Evolutionary conservation across 1,139 yeast species (phyloP), one percentile per base, ranked within the genome.

Genomic region (Suhomyces bribrorum): DNA sequence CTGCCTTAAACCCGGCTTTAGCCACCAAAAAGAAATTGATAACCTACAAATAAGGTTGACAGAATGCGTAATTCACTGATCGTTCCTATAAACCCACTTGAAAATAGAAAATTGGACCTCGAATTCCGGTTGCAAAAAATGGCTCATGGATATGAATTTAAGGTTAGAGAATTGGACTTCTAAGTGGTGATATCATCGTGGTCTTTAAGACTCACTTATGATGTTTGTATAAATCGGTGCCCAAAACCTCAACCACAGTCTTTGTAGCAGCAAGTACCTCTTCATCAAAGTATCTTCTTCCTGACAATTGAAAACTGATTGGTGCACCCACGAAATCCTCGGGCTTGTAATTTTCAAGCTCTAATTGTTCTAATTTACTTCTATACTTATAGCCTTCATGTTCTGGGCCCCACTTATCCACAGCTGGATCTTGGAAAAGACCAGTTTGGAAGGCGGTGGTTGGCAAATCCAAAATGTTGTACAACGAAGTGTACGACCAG

Each of bases 401-500:
- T 11, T 54, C 59, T 14, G 59, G 69, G 4, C 43, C 41, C 76
- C 76, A 71, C 44, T 57, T 56, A 51, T 72, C 77, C 27, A 64
- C 40, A 6, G 48, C 37, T 12, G 77, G 77, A 53, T 81, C 86
- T 52, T 79, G 86, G 52, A 59, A 67, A 46, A 80, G 58, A 11
- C 85, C 83, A 7, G 86, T 75, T 53, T 84, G 87, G 60, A 79
- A 66, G 2, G 72, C 71, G 42, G 81, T 72, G 28, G 81, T 71
- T 33, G 88, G 85, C 51, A 78, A 68, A 54, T 83, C 88, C 47
- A 81, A 61, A 39, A 82, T 56, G 56, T 82, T 83, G 71, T 79
- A 84, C 48, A 83, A 72, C 0, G 86, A 61, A 9, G 89, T 83
- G 63, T 83, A 84, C 4, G 87, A 83, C 92, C 94, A 84, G 61